These are phyloP conservation scores for Eutrema salsugineum DNA, from an alignment of 441 rosid genomes.

Conservation along the genomic window DNA sequence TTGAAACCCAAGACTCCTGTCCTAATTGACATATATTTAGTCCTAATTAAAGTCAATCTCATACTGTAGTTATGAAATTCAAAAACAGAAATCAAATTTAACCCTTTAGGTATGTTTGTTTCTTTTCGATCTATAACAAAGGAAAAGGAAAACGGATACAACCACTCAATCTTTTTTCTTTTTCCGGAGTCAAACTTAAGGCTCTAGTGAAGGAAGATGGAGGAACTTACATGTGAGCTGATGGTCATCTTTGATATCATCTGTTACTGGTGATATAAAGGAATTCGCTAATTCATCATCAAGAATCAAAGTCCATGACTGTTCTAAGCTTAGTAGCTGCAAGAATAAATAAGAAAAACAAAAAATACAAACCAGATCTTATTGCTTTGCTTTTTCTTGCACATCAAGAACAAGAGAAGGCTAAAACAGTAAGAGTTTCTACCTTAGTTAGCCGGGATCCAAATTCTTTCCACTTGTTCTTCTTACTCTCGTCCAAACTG, in stretches of 20 bases:
- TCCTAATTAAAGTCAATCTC: neutral
- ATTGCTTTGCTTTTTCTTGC: neutral
- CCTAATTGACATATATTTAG: neutral
- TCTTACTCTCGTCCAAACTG: constrained; percentile 68
- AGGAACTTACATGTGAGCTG: constrained; percentile 71
- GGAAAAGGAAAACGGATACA: neutral
- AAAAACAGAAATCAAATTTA: neutral
- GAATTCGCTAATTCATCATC: constrained; percentile 92
- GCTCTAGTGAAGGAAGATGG: neutral
- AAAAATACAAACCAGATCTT: neutral
- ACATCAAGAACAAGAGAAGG: neutral
- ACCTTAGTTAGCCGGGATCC: constrained; percentile 66
- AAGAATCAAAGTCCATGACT: constrained; percentile 76
- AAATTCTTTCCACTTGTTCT: constrained; percentile 71
- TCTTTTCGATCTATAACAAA: neutral
- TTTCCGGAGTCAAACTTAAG: neutral
- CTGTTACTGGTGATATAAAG: constrained; percentile 74
- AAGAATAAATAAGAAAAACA: neutral
- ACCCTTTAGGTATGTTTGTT: neutral
- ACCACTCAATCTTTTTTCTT: neutral
- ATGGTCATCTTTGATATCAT: constrained; percentile 79
- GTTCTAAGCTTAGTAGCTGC: constrained; percentile 66
- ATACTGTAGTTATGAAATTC: neutral
- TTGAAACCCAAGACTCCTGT: neutral
- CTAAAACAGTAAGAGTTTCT: neutral